phyloP scores from a whole-genome alignment of 2,329 filamentous ascomycete species.

The Stachybotrys elegans region DNA sequence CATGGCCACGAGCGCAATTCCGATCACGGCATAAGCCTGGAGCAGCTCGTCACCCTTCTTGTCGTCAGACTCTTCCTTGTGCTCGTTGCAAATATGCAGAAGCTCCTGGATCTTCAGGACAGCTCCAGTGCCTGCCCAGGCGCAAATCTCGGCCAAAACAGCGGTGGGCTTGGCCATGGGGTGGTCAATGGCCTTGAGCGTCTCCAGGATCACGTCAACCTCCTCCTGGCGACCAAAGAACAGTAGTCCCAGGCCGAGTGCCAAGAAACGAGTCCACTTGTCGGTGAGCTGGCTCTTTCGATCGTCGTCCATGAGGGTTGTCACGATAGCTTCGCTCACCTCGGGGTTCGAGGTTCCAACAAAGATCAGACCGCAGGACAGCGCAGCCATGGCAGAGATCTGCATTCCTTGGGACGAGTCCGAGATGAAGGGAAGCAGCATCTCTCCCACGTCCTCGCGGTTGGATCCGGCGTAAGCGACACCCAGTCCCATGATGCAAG shows the following conservation, averaged over 20 bases:
- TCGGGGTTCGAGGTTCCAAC: conserved; percentile 90
- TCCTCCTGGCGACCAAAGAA: conserved; percentile 98
- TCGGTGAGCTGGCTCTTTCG: conserved; percentile 86
- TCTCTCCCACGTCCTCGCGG: conserved; percentile 80
- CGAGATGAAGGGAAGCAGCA: conserved; percentile 79
- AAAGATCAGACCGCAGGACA: conserved; percentile 85
- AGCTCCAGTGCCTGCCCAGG: conserved; percentile 95
- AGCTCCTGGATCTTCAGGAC: conserved; percentile 97
- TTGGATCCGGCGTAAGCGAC: conserved; percentile 92
- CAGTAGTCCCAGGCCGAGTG: conserved; percentile 83
- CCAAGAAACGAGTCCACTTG: conserved; percentile 98
- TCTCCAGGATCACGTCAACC: conserved; percentile 96
- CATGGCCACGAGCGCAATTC: conserved; percentile 92
- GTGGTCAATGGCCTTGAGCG: conserved; percentile 93
- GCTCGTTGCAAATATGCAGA: conserved; percentile 96
- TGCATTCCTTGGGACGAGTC: conserved; percentile 89
- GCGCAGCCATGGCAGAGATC: conserved; percentile 89
- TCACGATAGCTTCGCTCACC: conserved; percentile 86
- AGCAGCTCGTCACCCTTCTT: conserved; percentile 94
- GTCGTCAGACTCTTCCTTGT: conserved; percentile 89
- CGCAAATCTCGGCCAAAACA: conserved; percentile 91
- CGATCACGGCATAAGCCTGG: conserved; percentile 92
- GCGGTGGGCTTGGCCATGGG: conserved; percentile 96
- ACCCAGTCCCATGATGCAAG: conserved; percentile 93
- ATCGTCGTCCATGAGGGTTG: conserved; percentile 90